These are phyloP conservation scores for Chalciporus piperatoides DNA, from an alignment of 1,284 basidiomycete species.

Conservation along the genomic window DNA sequence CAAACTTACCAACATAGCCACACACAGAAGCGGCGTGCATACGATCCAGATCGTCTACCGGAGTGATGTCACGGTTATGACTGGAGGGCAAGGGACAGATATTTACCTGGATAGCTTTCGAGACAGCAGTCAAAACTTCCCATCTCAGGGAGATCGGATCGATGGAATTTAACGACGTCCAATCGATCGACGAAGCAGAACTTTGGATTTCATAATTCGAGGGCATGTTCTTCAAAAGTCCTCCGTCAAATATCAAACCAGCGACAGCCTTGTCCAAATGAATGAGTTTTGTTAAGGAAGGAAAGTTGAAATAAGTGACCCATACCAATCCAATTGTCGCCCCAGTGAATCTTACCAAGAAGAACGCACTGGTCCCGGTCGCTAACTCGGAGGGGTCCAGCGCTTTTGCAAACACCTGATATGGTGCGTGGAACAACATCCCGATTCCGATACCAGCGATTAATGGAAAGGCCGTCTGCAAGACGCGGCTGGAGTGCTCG, in stretches of 20 bases:
- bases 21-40: constrained; percentile 54
- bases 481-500: constrained; percentile 42
- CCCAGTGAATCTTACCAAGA: constrained; percentile 78
- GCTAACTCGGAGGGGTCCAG: constrained; percentile 63
- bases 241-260: constrained; percentile 66
- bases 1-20: constrained; percentile 47
- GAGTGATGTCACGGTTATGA: constrained; percentile 18
- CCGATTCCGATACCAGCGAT: constrained; percentile 75
- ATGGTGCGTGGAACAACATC: constrained; percentile 78
- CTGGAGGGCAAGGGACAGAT: constrained; percentile 4
- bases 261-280: constrained; percentile 54
- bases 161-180: constrained; percentile 46
- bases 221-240: constrained; percentile 48
- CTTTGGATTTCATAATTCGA: constrained; percentile 38
- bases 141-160: constrained; percentile 40
- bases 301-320: constrained; percentile 7
- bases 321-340: constrained; percentile 74
- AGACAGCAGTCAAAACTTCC: constrained; percentile 44
- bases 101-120: constrained; percentile 53
- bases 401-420: constrained; percentile 67
- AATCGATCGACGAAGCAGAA: constrained; percentile 50
- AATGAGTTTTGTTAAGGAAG: constrained; percentile 14
- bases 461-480: constrained; percentile 56
- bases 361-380: constrained; percentile 78
- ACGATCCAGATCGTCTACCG: constrained; percentile 57